Evolutionary conservation across 306 rosid genomes (phyloP).

Genomic region (Castanospermum australe): DNA sequence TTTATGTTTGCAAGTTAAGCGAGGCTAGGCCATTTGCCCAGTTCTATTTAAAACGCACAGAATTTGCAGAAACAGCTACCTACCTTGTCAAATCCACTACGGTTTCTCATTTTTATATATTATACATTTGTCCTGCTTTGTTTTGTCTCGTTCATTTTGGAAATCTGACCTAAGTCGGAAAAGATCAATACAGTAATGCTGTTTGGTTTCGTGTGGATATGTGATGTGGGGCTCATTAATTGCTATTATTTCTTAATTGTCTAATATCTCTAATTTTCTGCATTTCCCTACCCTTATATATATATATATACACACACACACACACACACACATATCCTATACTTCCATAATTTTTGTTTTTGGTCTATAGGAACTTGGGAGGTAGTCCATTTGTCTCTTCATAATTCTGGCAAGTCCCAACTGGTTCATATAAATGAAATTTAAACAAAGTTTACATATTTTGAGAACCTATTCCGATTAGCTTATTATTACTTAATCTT

Average conservation of each 20-base stretch:
- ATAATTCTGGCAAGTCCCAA: background rate
- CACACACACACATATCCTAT: too few species aligned
- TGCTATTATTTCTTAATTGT: background rate
- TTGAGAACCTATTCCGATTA: background rate
- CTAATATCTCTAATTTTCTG: background rate
- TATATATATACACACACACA: too few species aligned
- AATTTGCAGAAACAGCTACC: background rate
- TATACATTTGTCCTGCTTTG: background rate
- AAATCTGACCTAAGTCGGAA: background rate
- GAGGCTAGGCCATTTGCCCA: too few species aligned
- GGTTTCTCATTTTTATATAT: background rate
- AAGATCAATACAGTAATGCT: background rate
- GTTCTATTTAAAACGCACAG: background rate
- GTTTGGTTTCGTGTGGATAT: constrained; percentile 1
- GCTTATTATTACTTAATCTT: background rate
- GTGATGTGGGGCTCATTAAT: background rate
- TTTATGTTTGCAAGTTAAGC: too few species aligned
- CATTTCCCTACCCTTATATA: background rate
- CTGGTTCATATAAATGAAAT: background rate
- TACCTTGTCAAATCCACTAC: background rate
- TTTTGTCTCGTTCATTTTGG: background rate
- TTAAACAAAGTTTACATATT: background rate
- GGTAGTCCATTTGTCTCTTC: background rate
- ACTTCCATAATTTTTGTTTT: background rate
- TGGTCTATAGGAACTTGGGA: background rate